Percentiles rank a stretch among this genome's conserved stretches.
These are phyloP conservation scores for fission yeast (Schizosaccharomyces pombe) DNA, from an alignment of 805 yeast genomes.

Conservation along the genomic window ASM294v3 CU329670.1:2586001-2586500, in stretches of 20 bases:
- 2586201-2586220: constrained; percentile 92
- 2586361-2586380: constrained; percentile 49
- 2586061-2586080: constrained; percentile 69
- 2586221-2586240: constrained; percentile 92
- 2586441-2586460: constrained; percentile 76
- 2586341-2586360: constrained; percentile 46
- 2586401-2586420: constrained; percentile 75
- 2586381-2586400: constrained; percentile 66
- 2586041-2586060: constrained; percentile 59
- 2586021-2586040: constrained; percentile 70
- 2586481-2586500: constrained; percentile 60
- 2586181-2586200: constrained; percentile 59
- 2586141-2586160: constrained; percentile 88
- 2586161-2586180: constrained; percentile 65
- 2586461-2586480: constrained; percentile 77
- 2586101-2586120: constrained; percentile 57
- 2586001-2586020: constrained; percentile 52
- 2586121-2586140: constrained; percentile 71
- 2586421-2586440: constrained; percentile 74
- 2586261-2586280: constrained; percentile 87
- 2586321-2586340: constrained; percentile 74
- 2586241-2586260: constrained; percentile 57
- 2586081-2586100: constrained; percentile 84
- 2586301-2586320: constrained; percentile 69
- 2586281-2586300: constrained; percentile 76